A percentile compares a stretch with the other conserved stretches of the same genome.
phyloP scores from a whole-genome alignment of 1,284 basidiomycete species.

The Trametes versicolor region DNA sequence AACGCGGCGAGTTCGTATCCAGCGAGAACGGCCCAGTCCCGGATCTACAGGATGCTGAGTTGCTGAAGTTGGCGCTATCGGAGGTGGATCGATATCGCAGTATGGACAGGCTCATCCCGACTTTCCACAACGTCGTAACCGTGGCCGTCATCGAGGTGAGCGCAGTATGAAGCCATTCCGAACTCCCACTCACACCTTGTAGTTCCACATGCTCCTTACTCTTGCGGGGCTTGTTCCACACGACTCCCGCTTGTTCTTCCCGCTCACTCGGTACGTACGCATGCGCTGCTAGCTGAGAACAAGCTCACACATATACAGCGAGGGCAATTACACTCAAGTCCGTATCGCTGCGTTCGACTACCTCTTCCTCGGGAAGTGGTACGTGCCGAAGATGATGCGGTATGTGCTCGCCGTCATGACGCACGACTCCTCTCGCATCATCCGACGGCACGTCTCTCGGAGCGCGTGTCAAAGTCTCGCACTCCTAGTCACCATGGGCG shows the following conservation, averaged over 20 bases:
- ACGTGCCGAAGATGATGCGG: slow-evolving; percentile 82
- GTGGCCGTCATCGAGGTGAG: slow-evolving; percentile 88
- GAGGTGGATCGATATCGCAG: slow-evolving; percentile 93
- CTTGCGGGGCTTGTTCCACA: slow-evolving; percentile 85
- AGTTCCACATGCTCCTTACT: slow-evolving; percentile 88
- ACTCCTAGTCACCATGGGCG: slow-evolving; percentile 88
- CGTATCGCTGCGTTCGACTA: slow-evolving; percentile 95
- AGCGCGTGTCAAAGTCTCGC: slow-evolving; percentile 90
- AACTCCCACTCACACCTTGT: slow-evolving; percentile 15
- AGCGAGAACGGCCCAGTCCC: slow-evolving; percentile 72
- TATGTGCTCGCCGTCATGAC: slow-evolving; percentile 94
- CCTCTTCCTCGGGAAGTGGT: slow-evolving; percentile 92
- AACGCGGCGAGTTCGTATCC: slow-evolving; percentile 78
- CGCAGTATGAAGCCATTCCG: slow-evolving; percentile 8
- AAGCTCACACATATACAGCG: slow-evolving; percentile 56
- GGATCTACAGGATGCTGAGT: slow-evolving; percentile 69
- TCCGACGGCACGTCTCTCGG: slow-evolving; percentile 89
- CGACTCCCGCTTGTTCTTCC: slow-evolving; percentile 86
- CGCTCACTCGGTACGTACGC: slow-evolving; percentile 81
- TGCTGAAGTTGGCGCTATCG: slow-evolving; percentile 77
- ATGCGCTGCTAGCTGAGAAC: slow-evolving; percentile 5
- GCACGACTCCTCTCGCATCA: slow-evolving; percentile 83
- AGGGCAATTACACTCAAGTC: slow-evolving; percentile 93
- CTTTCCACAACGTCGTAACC: slow-evolving; percentile 94
- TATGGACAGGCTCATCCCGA: slow-evolving; percentile 96